A percentile compares a stretch with the other conserved stretches of the same genome.
phyloP scores from a whole-genome alignment of 192 early-diverging fungal genomes.

The Coemansia sp. region DNA sequence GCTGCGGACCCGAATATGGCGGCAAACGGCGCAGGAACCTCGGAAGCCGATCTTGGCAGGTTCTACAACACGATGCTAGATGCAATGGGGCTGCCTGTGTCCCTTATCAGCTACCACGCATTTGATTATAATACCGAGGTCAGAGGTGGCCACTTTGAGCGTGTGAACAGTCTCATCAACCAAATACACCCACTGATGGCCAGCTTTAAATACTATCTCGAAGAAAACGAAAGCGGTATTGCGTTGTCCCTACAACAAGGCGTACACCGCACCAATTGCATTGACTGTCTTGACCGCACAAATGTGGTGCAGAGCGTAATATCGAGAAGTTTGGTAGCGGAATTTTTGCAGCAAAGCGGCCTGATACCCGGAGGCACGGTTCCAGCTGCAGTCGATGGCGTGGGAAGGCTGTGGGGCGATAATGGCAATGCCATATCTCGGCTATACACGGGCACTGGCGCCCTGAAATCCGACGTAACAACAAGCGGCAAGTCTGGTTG shows the following conservation, averaged over 20 bases:
- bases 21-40: constrained; percentile 19
- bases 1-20: constrained; percentile 13
- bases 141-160: constrained; percentile 76
- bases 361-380: constrained; percentile 12
- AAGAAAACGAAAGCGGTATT: constrained; percentile 58
- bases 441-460: constrained; percentile 96
- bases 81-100: constrained; percentile 43
- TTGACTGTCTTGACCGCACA: constrained; percentile 86
- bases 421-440: constrained; percentile 92
- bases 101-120: constrained; percentile 62
- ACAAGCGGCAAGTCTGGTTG: constrained; percentile 77
- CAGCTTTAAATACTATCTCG: constrained; percentile 69
- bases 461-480: constrained; percentile 87
- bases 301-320: constrained; percentile 88
- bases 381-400: constrained; percentile 35
- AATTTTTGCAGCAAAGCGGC: constrained; percentile 46
- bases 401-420: constrained; percentile 72
- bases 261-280: constrained; percentile 88
- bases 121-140: constrained; percentile 87
- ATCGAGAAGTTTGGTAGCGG: constrained; percentile 55
- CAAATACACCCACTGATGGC: constrained; percentile 57
- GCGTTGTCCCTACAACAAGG: constrained; percentile 74
- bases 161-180: constrained; percentile 60
- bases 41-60: constrained; percentile 68
- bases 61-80: constrained; percentile 63